phyloP scores from a whole-genome alignment of 768 basidiomycete genomes.

The Psilocybe cyanescens region DNA sequence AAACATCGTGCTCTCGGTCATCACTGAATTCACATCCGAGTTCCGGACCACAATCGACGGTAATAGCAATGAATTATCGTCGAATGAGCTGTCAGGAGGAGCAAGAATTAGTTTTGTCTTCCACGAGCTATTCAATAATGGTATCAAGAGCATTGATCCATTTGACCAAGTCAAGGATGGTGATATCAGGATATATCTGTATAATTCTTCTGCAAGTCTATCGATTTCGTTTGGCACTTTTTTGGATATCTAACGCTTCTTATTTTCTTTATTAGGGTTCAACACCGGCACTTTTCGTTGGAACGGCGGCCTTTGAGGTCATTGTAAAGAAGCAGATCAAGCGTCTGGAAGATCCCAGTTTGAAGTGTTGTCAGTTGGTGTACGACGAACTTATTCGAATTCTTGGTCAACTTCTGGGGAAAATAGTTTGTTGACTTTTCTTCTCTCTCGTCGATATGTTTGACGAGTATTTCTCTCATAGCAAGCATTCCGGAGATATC shows the following conservation, averaged over 20 bases:
- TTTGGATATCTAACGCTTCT: neutral
- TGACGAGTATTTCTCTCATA: constrained; percentile 32
- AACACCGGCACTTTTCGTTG: constrained; percentile 94
- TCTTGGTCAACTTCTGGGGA: constrained; percentile 85
- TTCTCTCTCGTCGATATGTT: neutral
- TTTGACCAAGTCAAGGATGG: constrained; percentile 99
- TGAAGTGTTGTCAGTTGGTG: constrained; percentile 94
- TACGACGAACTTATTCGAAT: constrained; percentile 99
- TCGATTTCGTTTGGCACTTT: neutral
- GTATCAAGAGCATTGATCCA: constrained; percentile 94
- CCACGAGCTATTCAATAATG: constrained; percentile 97
- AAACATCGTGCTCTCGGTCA: constrained; percentile 94
- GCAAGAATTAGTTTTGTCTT: constrained; percentile 99
- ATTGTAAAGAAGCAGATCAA: constrained; percentile 99
- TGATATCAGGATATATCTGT: constrained; percentile 93
- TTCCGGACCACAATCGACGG: constrained; percentile 98
- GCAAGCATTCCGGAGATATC: constrained; percentile 97
- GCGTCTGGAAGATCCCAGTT: constrained; percentile 88
- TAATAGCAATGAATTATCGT: constrained; percentile 91
- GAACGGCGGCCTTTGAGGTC: constrained; percentile 96
- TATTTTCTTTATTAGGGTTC: constrained; percentile 66
- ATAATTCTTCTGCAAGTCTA: constrained; percentile 92
- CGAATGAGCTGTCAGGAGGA: constrained; percentile 98
- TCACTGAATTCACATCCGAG: constrained; percentile 97
- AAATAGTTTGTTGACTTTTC: constrained; percentile 67